Conservation (phyloP, 164 flowering plant species). For the Vitis vinifera region DNA sequence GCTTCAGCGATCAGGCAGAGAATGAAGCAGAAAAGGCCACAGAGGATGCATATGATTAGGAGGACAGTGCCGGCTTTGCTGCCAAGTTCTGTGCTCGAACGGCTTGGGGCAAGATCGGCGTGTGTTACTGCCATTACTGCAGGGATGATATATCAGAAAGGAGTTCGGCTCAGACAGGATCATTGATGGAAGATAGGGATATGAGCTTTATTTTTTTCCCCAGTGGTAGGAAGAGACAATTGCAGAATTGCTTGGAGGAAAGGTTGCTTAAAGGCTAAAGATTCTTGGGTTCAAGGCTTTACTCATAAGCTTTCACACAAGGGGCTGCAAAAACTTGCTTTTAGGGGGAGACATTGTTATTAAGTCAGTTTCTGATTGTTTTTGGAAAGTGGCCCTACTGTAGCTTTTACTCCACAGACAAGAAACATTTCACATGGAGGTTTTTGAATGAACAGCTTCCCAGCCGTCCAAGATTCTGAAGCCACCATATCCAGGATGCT, state of each 20-base stretch:
- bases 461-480: no score
- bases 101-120: constrained; percentile 71
- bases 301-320: constrained; percentile 26
- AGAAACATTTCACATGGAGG: no score
- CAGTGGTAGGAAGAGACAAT: constrained; percentile 13
- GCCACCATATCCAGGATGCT: neutral
- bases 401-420: no score
- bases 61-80: constrained; percentile 66
- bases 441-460: no score
- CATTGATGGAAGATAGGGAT: constrained; percentile 4
- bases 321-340: neutral
- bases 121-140: constrained; percentile 73
- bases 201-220: neutral
- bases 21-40: constrained; percentile 74
- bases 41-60: constrained; percentile 55
- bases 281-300: constrained; percentile 42
- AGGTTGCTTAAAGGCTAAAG: constrained; percentile 78
- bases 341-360: no score
- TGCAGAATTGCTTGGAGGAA: constrained; percentile 65
- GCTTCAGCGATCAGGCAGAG: constrained; percentile 86
- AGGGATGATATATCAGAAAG: neutral
- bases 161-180: neutral
- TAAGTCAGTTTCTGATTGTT: no score
- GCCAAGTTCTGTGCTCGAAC: constrained; percentile 42
- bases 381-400: no score